Evolutionary conservation across 1,284 basidiomycete species (phyloP), one percentile per base, ranked within the genome.

Genomic region (Melampsora americana): DNA sequence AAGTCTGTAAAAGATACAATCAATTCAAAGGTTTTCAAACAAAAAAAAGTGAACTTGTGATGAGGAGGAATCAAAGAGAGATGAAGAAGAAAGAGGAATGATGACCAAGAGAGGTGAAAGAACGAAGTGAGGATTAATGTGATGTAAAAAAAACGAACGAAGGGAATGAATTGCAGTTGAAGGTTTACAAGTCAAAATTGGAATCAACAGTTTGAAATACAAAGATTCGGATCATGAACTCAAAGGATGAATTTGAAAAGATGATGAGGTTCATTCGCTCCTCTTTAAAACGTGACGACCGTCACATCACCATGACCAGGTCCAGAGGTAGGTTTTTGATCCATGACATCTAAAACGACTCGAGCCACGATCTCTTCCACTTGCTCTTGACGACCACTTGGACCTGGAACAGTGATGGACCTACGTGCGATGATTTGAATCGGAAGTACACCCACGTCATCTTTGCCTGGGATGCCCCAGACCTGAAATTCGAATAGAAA

Each of bases 401-500:
- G 35, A 28, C 32, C 20, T 23, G 62, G 12, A 18, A 35, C 48
- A n/a, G 48, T 23, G 23, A 73, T 32, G 5, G 64, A 42, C 30
- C 60, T 75, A 26, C 66, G 65, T 30, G 65, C 50, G 20, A 75
- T 68, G 50, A 75, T 68, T 66, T 75, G 72, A 59, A 75, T 75
- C n/a, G 65, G 59, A 42, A 75, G 66, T 28, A 39, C 18, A 32
- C 72, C 72, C 14, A 60, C 53, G 42, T 75, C 72, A 42, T 59
- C 59, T 23, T 68, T 75, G n/a, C 72, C 50, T 2, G 72, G 72
- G 60, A 75, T 75, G 18, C 72, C 72, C 72, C 72, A 75, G n/a
- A 75, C 44, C 72, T 75, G n/a, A 59, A n/a, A n/a, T 12, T 16
- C 7, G 9, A 59, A 56, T 12, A 56, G 1, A 62, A 35, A 35